A percentile compares a stretch with the other conserved stretches of the same genome.
Conservation (phyloP, 257 asterid genomes). For the Eucommia ulmoides region DNA sequence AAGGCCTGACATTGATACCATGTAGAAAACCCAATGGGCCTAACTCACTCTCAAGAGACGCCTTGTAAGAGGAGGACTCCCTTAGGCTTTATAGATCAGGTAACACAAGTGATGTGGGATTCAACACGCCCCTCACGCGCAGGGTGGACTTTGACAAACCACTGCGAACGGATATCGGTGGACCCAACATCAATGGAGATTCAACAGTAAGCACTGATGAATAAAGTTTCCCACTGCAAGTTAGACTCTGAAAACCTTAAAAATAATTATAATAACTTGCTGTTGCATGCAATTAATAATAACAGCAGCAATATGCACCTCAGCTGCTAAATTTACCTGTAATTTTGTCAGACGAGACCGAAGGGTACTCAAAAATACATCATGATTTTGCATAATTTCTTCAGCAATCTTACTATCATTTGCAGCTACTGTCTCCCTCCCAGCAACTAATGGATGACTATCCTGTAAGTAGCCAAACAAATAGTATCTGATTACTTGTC, state of each 20-base stretch:
- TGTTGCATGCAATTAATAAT: background rate
- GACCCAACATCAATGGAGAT: too few species aligned
- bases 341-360: constrained; percentile 85
- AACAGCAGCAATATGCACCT: background rate
- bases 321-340: constrained; percentile 41
- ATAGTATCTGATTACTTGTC: too few species aligned
- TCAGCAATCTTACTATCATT: constrained; percentile 40
- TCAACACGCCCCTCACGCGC: too few species aligned
- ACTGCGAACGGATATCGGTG: too few species aligned
- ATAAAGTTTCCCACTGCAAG: background rate
- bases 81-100: too few species aligned
- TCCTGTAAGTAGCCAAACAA: constrained; percentile 14
- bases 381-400: constrained; percentile 69
- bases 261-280: background rate
- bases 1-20: too few species aligned
- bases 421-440: constrained; percentile 24
- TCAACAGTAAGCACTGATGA: too few species aligned
- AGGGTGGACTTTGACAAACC: too few species aligned
- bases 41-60: too few species aligned
- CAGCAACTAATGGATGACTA: constrained; percentile 18
- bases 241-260: background rate
- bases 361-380: constrained; percentile 55
- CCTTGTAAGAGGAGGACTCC: too few species aligned
- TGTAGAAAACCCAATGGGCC: too few species aligned
- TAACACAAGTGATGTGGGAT: too few species aligned